Conservation (phyloP, 2,329 filamentous ascomycete genomes). For the Grosmannia serpens region DNA sequence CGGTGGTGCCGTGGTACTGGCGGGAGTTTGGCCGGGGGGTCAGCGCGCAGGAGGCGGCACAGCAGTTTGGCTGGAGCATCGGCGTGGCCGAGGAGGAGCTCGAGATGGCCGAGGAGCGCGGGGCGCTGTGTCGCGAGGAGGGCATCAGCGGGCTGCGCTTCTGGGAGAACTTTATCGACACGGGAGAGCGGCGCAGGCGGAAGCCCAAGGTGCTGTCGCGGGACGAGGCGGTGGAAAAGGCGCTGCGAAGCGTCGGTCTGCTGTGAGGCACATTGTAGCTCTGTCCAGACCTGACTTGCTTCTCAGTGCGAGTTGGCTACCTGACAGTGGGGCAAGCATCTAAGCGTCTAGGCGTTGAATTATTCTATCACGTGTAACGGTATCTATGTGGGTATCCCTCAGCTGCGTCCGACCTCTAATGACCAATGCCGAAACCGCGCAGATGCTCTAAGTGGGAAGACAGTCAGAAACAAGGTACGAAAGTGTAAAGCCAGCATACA, state of each 20-base stretch:
- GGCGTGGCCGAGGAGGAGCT: conserved; percentile 92
- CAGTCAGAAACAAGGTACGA: background rate
- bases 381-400: background rate
- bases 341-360: too few species aligned
- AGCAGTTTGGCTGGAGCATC: conserved; percentile 91
- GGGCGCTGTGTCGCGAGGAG: conserved; percentile 80
- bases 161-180: conserved; percentile 70
- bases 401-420: too few species aligned
- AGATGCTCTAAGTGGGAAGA: background rate
- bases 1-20: conserved; percentile 58
- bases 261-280: too few species aligned
- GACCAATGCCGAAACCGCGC: too few species aligned
- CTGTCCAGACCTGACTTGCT: too few species aligned
- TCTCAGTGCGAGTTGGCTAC: too few species aligned
- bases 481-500: background rate
- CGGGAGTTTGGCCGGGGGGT: conserved; percentile 68
- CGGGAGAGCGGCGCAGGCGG: conserved; percentile 23
- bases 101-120: conserved; percentile 91
- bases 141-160: conserved; percentile 84
- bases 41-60: conserved; percentile 79
- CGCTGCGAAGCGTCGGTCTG: conserved; percentile 31
- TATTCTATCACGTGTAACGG: too few species aligned
- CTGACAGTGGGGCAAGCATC: too few species aligned
- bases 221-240: conserved; percentile 29
- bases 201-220: conserved; percentile 18